Percentiles rank a stretch among this genome's conserved stretches.
Evolutionary conservation across 805 yeast species (phyloP).

Genomic region (Debaryomyces tyrocola): DNA sequence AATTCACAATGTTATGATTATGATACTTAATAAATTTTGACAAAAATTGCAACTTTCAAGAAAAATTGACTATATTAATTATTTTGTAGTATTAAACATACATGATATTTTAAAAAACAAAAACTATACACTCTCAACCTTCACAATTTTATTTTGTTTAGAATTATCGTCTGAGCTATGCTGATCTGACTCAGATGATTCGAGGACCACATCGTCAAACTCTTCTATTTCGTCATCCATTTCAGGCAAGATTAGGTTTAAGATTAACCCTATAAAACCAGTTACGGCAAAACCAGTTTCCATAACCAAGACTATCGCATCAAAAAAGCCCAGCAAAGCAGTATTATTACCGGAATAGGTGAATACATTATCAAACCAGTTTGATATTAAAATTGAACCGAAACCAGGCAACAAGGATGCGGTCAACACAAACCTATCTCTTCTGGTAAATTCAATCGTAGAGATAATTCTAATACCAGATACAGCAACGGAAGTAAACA

Average conservation of each 20-base stretch:
- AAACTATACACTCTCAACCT: no score
- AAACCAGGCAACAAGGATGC: constrained; percentile 65
- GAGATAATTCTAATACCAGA: constrained; percentile 71
- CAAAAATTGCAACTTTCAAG: no score
- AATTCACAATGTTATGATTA: no score
- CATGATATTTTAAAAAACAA: no score
- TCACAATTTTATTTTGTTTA: no score
- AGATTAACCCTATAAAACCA: constrained; percentile 61
- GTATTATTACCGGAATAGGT: constrained; percentile 63
- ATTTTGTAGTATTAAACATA: no score
- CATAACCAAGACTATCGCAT: constrained; percentile 69
- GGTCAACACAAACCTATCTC: constrained; percentile 73
- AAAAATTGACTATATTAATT: no score
- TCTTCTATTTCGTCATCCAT: constrained; percentile 50
- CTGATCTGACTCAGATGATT: constrained; percentile 33
- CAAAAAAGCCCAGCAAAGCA: constrained; percentile 58
- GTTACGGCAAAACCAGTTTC: constrained; percentile 73
- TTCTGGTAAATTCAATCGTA: constrained; percentile 60
- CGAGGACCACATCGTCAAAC: constrained; percentile 45
- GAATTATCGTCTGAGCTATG: no score
- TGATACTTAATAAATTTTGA: no score
- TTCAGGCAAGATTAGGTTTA: constrained; percentile 64
- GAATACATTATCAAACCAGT: constrained; percentile 65
- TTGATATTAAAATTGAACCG: constrained; percentile 63
- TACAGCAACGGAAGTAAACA: constrained; percentile 74